Conservation (phyloP, 805 yeast species). For the Dipodascopsis tothii region DNA sequence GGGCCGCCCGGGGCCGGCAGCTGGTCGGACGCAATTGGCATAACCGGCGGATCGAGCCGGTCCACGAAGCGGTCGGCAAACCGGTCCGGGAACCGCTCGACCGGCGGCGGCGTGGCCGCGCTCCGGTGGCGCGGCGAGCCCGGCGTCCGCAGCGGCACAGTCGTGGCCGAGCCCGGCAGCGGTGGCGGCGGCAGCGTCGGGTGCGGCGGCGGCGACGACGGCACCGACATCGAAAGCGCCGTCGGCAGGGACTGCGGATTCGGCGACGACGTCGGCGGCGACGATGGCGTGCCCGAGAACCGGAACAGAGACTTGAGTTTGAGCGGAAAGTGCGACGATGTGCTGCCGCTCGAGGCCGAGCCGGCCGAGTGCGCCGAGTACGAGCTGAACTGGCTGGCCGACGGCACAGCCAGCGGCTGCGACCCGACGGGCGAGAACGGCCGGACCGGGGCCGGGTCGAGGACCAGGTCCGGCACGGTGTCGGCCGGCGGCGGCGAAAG, state of each 20-base stretch:
- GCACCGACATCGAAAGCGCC: slow-evolving; percentile 2
- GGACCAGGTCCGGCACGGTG: not conserved
- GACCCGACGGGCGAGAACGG: no score
- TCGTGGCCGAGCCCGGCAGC: not conserved
- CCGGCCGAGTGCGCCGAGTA: not conserved
- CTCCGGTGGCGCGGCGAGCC: not conserved
- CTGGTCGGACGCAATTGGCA: not conserved
- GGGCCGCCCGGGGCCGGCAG: no score
- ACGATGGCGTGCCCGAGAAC: slow-evolving; percentile 21
- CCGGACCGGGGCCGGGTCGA: no score
- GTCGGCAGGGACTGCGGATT: slow-evolving; percentile 1
- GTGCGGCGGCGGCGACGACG: slow-evolving; percentile 4
- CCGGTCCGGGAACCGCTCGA: not conserved
- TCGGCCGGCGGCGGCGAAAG: not conserved
- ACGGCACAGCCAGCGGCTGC: slow-evolving; percentile 5
- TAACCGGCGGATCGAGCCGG: slow-evolving; percentile 1
- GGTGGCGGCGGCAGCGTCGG: slow-evolving; percentile 1
- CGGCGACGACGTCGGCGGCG: slow-evolving; percentile 1
- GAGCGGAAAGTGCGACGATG: slow-evolving; percentile 27
- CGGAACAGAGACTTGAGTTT: slow-evolving; percentile 30
- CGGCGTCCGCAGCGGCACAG: not conserved
- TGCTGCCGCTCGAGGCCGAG: not conserved
- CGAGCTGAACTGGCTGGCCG: slow-evolving; percentile 5
- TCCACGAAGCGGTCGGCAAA: no score
- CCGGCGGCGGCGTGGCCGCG: not conserved